Base-by-base conservation (phyloP, 179 eudicot species). In the Spergularia azorica region DNA sequence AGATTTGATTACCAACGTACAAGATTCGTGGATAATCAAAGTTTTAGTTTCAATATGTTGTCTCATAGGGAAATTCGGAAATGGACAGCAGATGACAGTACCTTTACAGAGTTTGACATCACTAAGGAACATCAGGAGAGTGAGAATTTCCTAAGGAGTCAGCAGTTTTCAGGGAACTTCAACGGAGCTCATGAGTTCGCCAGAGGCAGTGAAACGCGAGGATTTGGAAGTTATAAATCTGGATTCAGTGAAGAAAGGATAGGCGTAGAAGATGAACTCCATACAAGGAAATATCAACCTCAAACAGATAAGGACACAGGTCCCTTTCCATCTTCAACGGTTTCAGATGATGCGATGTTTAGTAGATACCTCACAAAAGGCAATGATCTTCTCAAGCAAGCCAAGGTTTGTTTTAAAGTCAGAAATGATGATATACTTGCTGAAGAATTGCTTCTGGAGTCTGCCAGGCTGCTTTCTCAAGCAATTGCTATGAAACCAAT, bases 401-500 rank as follows among this genome's bases (percentile, higher is more conserved):
- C 95, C 58, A 87, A 90, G 63, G 86, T 87, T 41, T 80, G 78
- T 84, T 80, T 87, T 73, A 85, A 72, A 76, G 73, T 63, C 12
- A 72, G 79, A 48, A 78, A 80, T 57, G 82, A 88, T 65, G 89
- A 90, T 75, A 70, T 62, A 11, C 66, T 75, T 15, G 89, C 87
- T 5, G 97, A 95, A 81, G 82, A 86, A 74, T 84, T 83, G 83
- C 79, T 95, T 55, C 76, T 80, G 59, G 81, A 89, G 46, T 87
- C 97, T 73, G 87, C 97, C 39, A 63, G 76, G 14, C 82, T 95
- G 80, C 93, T 93, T 32, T 79, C 90, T 3, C 85, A 84, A 86
- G 99, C 99, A 71, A 83, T 87, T 72, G 85, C 89, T 41, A 84
- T 93, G 85, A 91, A 92, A 81, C 99, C 99, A 36, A 86, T 93